phyloP scores from a whole-genome alignment of 768 basidiomycete species.

The Lactarius psammicola region DNA sequence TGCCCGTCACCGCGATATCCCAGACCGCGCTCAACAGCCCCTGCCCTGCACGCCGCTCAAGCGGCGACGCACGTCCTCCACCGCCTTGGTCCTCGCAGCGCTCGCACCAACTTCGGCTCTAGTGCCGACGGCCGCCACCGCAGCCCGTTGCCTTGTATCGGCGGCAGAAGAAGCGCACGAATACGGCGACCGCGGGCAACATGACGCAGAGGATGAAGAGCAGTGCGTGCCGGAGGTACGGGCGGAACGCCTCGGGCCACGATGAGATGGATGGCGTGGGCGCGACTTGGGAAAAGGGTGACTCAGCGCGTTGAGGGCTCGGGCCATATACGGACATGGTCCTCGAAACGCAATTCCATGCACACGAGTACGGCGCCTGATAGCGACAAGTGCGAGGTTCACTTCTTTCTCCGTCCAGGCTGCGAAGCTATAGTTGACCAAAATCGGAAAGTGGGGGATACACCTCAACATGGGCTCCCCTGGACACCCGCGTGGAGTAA shows the following conservation, averaged over 20 bases:
- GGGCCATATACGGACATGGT: no score
- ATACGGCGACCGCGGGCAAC: constrained; percentile 19
- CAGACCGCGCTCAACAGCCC: constrained; percentile 13
- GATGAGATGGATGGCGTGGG: background rate
- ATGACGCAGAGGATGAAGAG: constrained; percentile 25
- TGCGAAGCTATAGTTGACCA: no score
- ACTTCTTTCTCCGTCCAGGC: no score
- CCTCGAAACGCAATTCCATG: no score
- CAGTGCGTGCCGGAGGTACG: constrained; percentile 16
- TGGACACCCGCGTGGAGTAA: no score
- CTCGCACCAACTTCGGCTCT: background rate
- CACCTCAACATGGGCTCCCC: no score
- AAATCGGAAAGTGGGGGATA: no score
- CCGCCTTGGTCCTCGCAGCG: constrained; percentile 2
- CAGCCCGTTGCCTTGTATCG: background rate
- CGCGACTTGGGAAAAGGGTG: no score
- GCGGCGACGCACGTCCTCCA: constrained; percentile 27
- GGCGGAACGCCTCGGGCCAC: constrained; percentile 15
- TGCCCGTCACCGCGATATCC: constrained; percentile 28
- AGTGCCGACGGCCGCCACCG: background rate
- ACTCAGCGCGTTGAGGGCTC: no score
- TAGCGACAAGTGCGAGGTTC: no score
- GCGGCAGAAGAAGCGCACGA: constrained; percentile 20
- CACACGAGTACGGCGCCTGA: no score
- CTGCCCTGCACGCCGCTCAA: constrained; percentile 20